Base-by-base conservation (phyloP, 1,284 basidiomycete species). In the Trichosporon ovoides region DNA sequence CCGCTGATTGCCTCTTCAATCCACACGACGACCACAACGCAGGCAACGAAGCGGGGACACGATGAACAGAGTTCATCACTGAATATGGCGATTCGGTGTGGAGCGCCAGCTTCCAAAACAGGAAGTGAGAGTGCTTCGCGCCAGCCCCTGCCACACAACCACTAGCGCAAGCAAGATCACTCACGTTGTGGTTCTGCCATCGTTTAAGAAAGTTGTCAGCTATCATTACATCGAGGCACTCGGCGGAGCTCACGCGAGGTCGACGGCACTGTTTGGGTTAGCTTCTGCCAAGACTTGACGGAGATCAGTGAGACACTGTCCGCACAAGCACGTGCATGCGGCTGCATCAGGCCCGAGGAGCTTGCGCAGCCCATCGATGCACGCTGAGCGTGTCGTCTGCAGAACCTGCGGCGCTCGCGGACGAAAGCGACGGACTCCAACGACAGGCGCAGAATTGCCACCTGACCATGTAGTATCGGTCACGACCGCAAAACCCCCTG, bases 211-310 rank as follows among this genome's bases (percentile, higher is more conserved):
- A 48, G 31, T 14, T 13, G 19, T 52, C 35, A 57, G 34, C 33
- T 34, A 20, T 52, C 31, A 52, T 24, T 24, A 24, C 16, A n/a
- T 22, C n/a, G 14, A 37, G n/a, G 28, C 43, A 48, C n/a, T 48
- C 24, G 54, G 34, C 13, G 34, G 28, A 16, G 67, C 75, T 68
- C 61, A 76, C 74, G 73, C 74, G 43, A 74, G 67, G 55, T 74
- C 73, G 3, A 76, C 68, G 33, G 73, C 72, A 68, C 75, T 75
- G 55, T 13, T 50, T n/a, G 16, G 22, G 43, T 48, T 28, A 52
- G 36, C 34, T 31, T 12, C 31, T 35, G 36, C n/a, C 34, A 52
- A 35, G 34, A 22, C 33, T 10, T 12, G 22, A 4, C 14, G 19
- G 12, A 9, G 24, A 9, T n/a, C 4, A 18, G 43, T 48, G 43